phyloP scores from a whole-genome alignment of 1,284 basidiomycete genomes.

The Trametes pubescens region DNA sequence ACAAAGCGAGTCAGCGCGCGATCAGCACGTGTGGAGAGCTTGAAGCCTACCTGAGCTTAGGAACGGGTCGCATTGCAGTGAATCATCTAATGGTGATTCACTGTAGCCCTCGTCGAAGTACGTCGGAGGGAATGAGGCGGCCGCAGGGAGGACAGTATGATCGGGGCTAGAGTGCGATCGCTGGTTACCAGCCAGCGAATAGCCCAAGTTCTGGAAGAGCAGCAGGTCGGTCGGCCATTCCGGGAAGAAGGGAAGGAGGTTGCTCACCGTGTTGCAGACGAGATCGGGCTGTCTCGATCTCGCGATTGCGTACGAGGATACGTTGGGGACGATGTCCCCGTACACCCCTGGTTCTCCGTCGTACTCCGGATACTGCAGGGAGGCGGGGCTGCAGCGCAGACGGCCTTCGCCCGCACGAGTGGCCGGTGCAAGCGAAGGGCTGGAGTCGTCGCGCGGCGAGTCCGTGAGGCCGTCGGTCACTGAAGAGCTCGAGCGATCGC shows the following conservation, averaged over 20 bases:
- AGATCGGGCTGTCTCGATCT: slow-evolving; percentile 17
- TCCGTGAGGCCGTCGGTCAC: neutral
- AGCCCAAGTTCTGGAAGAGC: slow-evolving; percentile 17
- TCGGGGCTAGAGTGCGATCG: slow-evolving; percentile 15
- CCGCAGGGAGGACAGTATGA: slow-evolving; percentile 6
- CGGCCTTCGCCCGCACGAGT: neutral
- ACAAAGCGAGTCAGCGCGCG: neutral
- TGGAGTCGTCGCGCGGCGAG: slow-evolving; percentile 1
- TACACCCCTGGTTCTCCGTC: slow-evolving; percentile 11
- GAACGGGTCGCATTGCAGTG: slow-evolving; percentile 21
- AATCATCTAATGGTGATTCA: slow-evolving; percentile 26
- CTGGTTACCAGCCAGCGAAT: slow-evolving; percentile 15
- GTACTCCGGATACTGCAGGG: slow-evolving; percentile 20
- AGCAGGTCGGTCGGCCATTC: slow-evolving; percentile 3
- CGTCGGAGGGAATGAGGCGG: slow-evolving; percentile 12
- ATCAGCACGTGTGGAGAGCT: neutral
- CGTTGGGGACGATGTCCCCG: slow-evolving; percentile 12
- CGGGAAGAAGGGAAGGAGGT: neutral
- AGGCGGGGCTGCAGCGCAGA: slow-evolving; percentile 6
- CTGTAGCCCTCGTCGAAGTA: slow-evolving; percentile 25
- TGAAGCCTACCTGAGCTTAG: slow-evolving; percentile 21
- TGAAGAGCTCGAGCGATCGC: neutral
- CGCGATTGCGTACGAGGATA: slow-evolving; percentile 13
- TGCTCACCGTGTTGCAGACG: slow-evolving; percentile 28
- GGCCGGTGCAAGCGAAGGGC: slow-evolving; percentile 6